Percentiles rank a stretch among this genome's conserved stretches.
Conservation (phyloP, 2,329 filamentous ascomycete genomes). For the Colletotrichum coccodes region DNA sequence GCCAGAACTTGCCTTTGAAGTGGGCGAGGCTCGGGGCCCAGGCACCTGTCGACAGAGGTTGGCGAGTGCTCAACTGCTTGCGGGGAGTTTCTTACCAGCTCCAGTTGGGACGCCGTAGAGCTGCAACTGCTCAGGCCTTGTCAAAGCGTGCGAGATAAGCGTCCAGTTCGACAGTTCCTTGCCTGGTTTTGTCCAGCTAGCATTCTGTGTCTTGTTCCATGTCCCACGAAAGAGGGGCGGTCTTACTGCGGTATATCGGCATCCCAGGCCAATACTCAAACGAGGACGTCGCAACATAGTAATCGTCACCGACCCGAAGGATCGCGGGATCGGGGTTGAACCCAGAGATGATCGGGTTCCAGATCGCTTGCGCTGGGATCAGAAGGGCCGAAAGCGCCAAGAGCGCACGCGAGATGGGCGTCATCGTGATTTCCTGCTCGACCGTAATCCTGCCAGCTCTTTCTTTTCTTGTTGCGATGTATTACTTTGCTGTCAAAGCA, state of each 20-base stretch:
- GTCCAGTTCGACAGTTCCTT: constrained; percentile 53
- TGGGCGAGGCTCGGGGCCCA: constrained; percentile 14
- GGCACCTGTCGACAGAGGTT: background rate
- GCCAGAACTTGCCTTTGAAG: constrained; percentile 11
- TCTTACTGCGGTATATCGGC: constrained; percentile 56
- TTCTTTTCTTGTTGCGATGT: background rate
- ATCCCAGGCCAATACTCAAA: constrained; percentile 65
- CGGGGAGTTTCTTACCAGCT: background rate
- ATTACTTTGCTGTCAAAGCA: background rate
- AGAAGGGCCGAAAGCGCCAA: background rate
- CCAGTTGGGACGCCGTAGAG: constrained; percentile 17
- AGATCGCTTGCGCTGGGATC: background rate
- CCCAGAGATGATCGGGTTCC: constrained; percentile 61
- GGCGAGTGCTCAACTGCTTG: background rate
- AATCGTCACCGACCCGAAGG: constrained; percentile 57
- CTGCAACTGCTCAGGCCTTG: constrained; percentile 15
- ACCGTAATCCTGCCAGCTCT: background rate
- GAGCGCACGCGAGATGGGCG: background rate
- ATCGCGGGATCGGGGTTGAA: constrained; percentile 66
- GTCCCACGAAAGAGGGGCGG: no score
- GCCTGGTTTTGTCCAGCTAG: constrained; percentile 37
- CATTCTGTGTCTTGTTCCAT: no score
- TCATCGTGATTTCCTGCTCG: background rate
- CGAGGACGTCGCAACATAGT: constrained; percentile 63
- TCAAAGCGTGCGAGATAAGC: constrained; percentile 40